These are phyloP conservation scores for Russula virescens DNA, from an alignment of 768 basidiomycete genomes.

Conservation along the genomic window DNA sequence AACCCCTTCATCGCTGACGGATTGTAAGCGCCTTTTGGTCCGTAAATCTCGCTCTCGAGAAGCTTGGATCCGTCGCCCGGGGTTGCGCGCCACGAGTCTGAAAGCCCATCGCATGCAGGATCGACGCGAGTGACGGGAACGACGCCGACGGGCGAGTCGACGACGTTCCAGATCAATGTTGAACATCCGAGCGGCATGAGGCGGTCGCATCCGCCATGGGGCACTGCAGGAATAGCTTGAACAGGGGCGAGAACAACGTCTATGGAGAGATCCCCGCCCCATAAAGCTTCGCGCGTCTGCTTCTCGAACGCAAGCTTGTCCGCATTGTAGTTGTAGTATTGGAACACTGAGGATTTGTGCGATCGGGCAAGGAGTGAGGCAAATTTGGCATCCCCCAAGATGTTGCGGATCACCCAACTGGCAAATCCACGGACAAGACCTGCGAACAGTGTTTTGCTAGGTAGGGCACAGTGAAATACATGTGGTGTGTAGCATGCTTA, in stretches of 20 bases:
- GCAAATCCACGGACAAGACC: constrained; percentile 15
- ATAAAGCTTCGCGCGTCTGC: constrained; percentile 28
- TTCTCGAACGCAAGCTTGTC: constrained; percentile 11
- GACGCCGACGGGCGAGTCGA: constrained; percentile 39
- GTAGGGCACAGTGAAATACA: too few species aligned
- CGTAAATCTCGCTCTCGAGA: constrained; percentile 59
- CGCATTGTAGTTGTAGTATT: constrained; percentile 15
- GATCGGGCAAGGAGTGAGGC: constrained; percentile 7
- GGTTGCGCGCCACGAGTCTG: constrained; percentile 50
- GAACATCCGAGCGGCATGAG: constrained; percentile 27
- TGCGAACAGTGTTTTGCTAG: not conserved
- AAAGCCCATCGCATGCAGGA: constrained; percentile 37
- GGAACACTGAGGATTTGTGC: not conserved
- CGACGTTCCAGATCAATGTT: constrained; percentile 38
- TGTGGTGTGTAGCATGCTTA: not conserved
- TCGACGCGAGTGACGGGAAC: constrained; percentile 40
- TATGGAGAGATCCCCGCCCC: constrained; percentile 23
- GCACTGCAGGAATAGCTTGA: constrained; percentile 34
- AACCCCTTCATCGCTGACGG: constrained; percentile 65
- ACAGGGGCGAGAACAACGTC: constrained; percentile 33
- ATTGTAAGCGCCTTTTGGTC: constrained; percentile 48
- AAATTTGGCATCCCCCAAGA: constrained; percentile 18
- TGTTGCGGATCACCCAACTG: constrained; percentile 6
- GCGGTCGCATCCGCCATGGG: constrained; percentile 21
- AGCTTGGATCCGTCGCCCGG: constrained; percentile 51